Conservation (phyloP, 1,284 basidiomycete species). For the Pseudozyma hubeiensis region DNA sequence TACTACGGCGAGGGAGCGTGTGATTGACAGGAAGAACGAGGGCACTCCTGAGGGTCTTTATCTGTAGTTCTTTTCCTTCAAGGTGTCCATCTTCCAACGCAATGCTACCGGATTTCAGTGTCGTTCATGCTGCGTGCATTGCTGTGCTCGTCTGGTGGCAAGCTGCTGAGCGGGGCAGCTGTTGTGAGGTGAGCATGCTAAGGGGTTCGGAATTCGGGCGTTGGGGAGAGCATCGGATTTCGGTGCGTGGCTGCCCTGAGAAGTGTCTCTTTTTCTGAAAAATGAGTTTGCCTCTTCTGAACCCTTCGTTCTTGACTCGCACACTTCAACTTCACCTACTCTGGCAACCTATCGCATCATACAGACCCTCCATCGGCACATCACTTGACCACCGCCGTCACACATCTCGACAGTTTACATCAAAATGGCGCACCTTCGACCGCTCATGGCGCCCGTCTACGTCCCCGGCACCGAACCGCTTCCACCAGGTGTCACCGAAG, state of each 20-base stretch:
- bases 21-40: constrained; percentile 67
- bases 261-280: neutral
- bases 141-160: no score
- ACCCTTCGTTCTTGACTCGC: neutral
- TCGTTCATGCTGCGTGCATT: no score
- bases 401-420: no score
- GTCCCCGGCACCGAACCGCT: constrained; percentile 72
- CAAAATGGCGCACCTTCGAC: constrained; percentile 36
- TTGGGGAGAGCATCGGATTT: no score
- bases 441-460: constrained; percentile 59
- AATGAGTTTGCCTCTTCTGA: neutral
- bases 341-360: no score
- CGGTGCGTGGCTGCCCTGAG: no score
- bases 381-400: neutral
- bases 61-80: constrained; percentile 17
- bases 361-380: no score
- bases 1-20: constrained; percentile 64
- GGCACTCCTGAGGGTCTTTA: constrained; percentile 65
- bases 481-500: constrained; percentile 83
- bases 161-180: no score
- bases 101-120: no score
- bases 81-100: neutral
- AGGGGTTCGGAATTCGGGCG: neutral
- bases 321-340: no score
- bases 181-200: neutral